Base-by-base conservation (phyloP, 2,329 filamentous ascomycete species). In the Pseudofabraea citricarpa region DNA sequence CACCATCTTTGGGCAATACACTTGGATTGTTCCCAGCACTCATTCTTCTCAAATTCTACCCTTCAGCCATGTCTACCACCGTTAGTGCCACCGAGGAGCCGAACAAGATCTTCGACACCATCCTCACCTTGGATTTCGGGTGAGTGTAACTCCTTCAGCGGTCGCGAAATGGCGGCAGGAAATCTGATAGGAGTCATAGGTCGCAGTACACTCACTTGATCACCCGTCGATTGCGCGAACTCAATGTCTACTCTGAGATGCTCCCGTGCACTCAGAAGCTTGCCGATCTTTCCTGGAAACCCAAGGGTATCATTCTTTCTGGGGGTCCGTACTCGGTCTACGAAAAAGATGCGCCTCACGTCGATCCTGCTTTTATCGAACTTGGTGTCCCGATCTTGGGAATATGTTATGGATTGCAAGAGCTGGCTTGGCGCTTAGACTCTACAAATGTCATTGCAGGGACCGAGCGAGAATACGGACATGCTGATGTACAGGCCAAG, bases 191-290 rank as follows among this genome's bases (percentile, higher is more conserved):
- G 20, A 15, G 18, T 22, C 20, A 12, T 46, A 68, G 64, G 52
- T 83, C 77, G 19, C 83, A 87, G 66, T 85, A 83, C 58, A 82
- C 79, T 31, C 85, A 90, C 64, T 71, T 90, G n/a, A 60, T 60
- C 26, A 56, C 57, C 7, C 75, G 87, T 43, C 79, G 87, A 24
- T 75, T 94, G 21, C 78, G 89, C 55, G 80, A 85, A 56, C 76
- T 94, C 66, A 85, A 84, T 69, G 77, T 94, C 63, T 95, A 87
- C 72, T 81, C 81, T 49, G 90, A 95, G 70, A 85, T 95, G 83
- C 79, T 94, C 33, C 87, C 87, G 18, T 95, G 90, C 67, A 94
- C 85, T 36, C 82, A 85, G 57, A 91, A 91, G 71, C 67, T 94
- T 18, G 70, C 78, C 6, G 87, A 93, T 44, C 75, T 95, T 24